Conservation (phyloP, 306 rosid species). For the Mimosa bimucronata region DNA sequence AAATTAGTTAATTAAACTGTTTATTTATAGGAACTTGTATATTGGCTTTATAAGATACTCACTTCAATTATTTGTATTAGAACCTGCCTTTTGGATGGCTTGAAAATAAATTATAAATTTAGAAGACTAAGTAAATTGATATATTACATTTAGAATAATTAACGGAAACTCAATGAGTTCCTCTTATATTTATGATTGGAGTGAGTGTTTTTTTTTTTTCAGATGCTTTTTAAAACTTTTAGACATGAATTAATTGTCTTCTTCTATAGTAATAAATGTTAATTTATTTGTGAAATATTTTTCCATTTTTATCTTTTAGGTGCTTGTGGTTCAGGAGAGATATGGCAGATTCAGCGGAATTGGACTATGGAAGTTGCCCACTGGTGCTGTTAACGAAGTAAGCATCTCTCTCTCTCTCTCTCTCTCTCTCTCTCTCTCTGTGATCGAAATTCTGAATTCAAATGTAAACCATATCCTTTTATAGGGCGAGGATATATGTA, state of each 20-base stretch:
- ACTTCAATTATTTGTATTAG: no score
- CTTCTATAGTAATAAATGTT: background rate
- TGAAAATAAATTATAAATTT: no score
- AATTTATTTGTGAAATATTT: background rate
- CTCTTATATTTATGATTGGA: no score
- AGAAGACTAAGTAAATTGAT: no score
- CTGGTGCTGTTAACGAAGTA: conserved; percentile 80
- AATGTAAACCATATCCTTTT: conserved; percentile 6
- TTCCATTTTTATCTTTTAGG: conserved; percentile 32
- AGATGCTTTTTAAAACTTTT: background rate
- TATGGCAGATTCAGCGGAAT: conserved; percentile 66
- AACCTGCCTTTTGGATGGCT: background rate
- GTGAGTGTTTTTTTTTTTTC: background rate
- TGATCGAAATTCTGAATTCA: no score
- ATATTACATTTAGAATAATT: no score
- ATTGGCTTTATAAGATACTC: no score
- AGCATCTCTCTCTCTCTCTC: background rate
- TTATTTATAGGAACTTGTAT: no score
- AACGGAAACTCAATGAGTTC: no score
- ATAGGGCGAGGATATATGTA: conserved; percentile 83
- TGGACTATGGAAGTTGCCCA: conserved; percentile 91
- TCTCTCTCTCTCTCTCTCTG: no score
- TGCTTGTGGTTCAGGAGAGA: conserved; percentile 87
- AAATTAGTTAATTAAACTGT: no score
- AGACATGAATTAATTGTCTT: background rate